Evolutionary conservation across 306 rosid genomes (phyloP).

Genomic region (Trifolium dubium): DNA sequence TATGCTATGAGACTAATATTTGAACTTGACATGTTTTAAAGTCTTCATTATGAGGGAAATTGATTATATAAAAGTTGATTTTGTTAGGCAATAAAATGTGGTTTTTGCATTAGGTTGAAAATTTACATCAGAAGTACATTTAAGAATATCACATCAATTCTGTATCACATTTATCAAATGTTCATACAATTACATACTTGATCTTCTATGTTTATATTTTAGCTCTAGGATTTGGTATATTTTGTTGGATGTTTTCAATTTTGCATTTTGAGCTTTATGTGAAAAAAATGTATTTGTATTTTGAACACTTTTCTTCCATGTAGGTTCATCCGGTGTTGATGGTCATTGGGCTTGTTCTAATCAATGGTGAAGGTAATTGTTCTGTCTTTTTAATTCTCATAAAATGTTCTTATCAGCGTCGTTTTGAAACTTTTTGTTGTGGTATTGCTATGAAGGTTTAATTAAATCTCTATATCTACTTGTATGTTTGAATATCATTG

Average conservation of each 20-base stretch:
- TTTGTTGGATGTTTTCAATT: neutral
- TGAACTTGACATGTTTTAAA: neutral
- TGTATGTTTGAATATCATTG: no score
- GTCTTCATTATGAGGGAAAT: neutral
- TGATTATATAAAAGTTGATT: neutral
- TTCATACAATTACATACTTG: no score
- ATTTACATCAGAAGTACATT: neutral
- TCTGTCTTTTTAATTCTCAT: neutral
- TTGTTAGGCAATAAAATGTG: neutral
- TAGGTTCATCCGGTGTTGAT: constrained; percentile 62
- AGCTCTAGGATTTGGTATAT: neutral
- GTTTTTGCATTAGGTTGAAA: neutral
- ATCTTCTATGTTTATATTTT: neutral
- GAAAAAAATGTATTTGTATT: constrained; percentile 13
- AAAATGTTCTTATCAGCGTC: neutral
- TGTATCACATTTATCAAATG: no score
- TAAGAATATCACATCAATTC: neutral
- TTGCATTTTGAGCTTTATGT: constrained; percentile 22
- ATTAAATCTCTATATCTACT: neutral
- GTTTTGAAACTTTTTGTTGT: constrained; percentile 6
- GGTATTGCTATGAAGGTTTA: constrained; percentile 8
- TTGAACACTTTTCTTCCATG: constrained; percentile 19
- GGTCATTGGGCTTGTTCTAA: constrained; percentile 59
- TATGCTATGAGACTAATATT: no score
- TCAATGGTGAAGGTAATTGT: constrained; percentile 84